Evolutionary conservation across 179 eudicot genomes (phyloP).

Genomic region (Dionaea muscipula): DNA sequence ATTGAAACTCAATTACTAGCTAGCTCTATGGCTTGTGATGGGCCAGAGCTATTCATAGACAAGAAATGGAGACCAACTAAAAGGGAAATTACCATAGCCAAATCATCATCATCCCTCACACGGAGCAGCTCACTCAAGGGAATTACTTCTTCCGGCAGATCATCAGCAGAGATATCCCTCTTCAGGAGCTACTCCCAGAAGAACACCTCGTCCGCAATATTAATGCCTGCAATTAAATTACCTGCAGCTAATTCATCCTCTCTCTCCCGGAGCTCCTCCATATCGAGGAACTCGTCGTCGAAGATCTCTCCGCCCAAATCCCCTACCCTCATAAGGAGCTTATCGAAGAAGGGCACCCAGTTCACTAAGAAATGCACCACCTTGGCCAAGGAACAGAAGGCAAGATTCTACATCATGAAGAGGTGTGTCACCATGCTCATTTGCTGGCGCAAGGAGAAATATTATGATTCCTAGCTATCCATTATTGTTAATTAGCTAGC

Average conservation of each 20-base stretch:
- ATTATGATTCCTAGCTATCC: slow-evolving; percentile 26
- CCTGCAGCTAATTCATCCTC: background rate
- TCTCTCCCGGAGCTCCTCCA: slow-evolving; percentile 30
- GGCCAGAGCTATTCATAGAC: slow-evolving; percentile 28
- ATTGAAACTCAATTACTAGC: background rate
- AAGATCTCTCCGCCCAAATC: slow-evolving; percentile 19
- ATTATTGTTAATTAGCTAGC: too few relatives aligned
- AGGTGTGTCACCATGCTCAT: slow-evolving; percentile 58
- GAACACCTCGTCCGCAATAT: slow-evolving; percentile 5
- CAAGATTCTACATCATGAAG: slow-evolving; percentile 53
- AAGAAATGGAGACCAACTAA: slow-evolving; percentile 53
- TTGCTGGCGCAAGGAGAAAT: slow-evolving; percentile 38
- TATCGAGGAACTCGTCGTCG: background rate
- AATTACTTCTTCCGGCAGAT: too few relatives aligned
- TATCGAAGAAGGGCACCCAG: slow-evolving; percentile 33
- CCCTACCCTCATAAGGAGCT: slow-evolving; percentile 21
- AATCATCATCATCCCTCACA: slow-evolving; percentile 25
- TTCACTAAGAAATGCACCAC: slow-evolving; percentile 38
- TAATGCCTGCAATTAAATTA: background rate
- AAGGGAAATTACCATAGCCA: slow-evolving; percentile 16
- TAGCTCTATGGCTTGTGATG: slow-evolving; percentile 26
- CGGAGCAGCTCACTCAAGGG: slow-evolving; percentile 46
- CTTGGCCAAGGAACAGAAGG: slow-evolving; percentile 53
- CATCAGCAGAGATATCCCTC: slow-evolving; percentile 25
- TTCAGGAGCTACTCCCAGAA: slow-evolving; percentile 31